These are phyloP conservation scores for Trichosporon asahii DNA, from an alignment of 1,284 basidiomycete species.

Conservation along the genomic window DNA sequence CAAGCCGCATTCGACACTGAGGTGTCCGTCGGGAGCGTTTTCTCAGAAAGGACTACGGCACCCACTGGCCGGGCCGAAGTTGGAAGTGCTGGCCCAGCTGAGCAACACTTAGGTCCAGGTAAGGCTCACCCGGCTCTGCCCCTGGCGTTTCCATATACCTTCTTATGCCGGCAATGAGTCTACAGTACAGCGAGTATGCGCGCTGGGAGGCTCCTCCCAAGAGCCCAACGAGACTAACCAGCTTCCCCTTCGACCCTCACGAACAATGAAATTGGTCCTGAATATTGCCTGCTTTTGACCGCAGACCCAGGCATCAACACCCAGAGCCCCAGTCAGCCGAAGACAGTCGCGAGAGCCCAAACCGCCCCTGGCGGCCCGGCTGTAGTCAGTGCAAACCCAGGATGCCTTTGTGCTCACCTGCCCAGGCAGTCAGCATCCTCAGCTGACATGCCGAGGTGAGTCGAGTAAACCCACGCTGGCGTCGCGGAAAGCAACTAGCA, in stretches of 20 bases:
- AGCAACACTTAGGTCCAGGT: too few species aligned
- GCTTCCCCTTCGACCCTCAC: not conserved
- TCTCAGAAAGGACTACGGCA: not conserved
- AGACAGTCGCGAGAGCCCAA: not conserved
- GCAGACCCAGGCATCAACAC: not conserved
- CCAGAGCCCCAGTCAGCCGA: not conserved
- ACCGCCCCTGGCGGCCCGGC: not conserved
- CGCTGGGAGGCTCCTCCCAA: not conserved
- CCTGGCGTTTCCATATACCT: slow-evolving; percentile 1
- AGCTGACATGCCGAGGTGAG: not conserved
- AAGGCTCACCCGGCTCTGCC: not conserved
- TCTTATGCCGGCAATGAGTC: not conserved
- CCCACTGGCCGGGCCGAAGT: too few species aligned
- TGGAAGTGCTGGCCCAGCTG: too few species aligned
- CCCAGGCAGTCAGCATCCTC: not conserved
- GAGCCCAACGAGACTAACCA: not conserved
- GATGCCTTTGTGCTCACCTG: not conserved
- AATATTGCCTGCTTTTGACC: not conserved
- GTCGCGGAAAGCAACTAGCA: not conserved
- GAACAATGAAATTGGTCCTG: not conserved
- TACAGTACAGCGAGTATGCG: too few species aligned
- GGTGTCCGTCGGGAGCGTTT: not conserved
- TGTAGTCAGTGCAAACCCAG: not conserved
- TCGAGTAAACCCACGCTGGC: not conserved
- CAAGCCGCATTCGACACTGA: not conserved